These are phyloP conservation scores for Phytophthora fragariaefolia DNA, from an alignment of 352 stramenopile species.

Conservation along the genomic window DNA sequence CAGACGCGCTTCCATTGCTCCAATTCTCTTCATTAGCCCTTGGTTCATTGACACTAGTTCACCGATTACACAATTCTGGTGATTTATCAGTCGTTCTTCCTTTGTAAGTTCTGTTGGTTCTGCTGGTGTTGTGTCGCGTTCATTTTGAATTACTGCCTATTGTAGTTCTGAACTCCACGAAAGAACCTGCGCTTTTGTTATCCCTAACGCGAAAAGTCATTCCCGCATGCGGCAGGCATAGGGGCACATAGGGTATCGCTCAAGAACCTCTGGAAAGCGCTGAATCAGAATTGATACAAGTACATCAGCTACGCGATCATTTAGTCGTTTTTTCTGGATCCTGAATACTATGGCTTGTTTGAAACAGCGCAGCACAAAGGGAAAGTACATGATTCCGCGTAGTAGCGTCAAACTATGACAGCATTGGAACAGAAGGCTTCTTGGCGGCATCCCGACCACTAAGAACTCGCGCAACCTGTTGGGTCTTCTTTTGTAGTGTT, in stretches of 20 bases:
- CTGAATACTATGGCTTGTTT: constrained; percentile 7
- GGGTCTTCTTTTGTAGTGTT: constrained; percentile 17
- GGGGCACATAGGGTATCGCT: constrained; percentile 16
- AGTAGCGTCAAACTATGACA: constrained; percentile 4
- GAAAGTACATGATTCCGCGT: background rate
- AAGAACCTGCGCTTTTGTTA: constrained; percentile 8
- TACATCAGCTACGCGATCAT: background rate
- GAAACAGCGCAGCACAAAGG: background rate
- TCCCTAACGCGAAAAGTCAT: background rate
- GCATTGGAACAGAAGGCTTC: background rate
- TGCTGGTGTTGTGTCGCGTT: background rate
- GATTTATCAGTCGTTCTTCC: constrained; percentile 8
- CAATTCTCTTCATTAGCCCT: background rate
- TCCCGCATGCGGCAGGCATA: background rate
- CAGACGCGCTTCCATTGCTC: constrained; percentile 3
- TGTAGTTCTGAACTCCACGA: constrained; percentile 7
- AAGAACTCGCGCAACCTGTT: background rate
- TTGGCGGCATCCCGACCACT: constrained; percentile 1
- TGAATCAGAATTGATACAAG: background rate
- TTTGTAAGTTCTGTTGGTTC: background rate
- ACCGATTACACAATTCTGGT: constrained; percentile 10
- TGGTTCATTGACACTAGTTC: constrained; percentile 18
- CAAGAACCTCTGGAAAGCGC: constrained; percentile 3
- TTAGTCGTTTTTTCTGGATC: constrained; percentile 9
- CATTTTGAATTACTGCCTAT: background rate